Evolutionary conservation across 2,329 filamentous ascomycete species (phyloP).

Genomic region (Emergomyces orientalis): DNA sequence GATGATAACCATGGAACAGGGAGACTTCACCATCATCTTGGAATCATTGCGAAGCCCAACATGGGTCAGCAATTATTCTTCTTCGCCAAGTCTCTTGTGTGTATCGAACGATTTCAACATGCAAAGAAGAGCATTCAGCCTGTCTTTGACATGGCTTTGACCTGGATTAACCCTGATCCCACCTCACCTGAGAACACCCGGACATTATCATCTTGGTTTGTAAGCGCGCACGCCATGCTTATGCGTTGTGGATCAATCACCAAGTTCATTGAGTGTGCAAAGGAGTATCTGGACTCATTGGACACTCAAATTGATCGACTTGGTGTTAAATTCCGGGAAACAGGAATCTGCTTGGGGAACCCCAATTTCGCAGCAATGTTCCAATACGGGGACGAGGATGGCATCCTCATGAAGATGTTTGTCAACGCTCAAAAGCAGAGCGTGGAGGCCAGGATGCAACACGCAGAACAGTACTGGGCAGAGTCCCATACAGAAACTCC

Average conservation of each 20-base stretch:
- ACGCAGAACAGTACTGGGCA: constrained; percentile 21
- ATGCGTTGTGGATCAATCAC: constrained; percentile 32
- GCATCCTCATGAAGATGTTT: constrained; percentile 27
- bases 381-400: constrained; percentile 41
- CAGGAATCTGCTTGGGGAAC: constrained; percentile 47
- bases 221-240: constrained; percentile 45
- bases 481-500: constrained; percentile 2
- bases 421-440: constrained; percentile 14
- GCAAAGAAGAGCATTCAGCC: constrained; percentile 49
- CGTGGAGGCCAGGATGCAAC: constrained; percentile 13
- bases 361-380: constrained; percentile 48
- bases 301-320: constrained; percentile 41
- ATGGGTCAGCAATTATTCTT: constrained; percentile 50
- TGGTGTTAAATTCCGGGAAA: constrained; percentile 42
- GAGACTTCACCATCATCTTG: constrained; percentile 78
- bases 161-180: constrained; percentile 15
- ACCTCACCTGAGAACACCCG: constrained; percentile 17
- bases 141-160: constrained; percentile 44
- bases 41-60: constrained; percentile 53
- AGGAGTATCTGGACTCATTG: constrained; percentile 38
- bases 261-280: constrained; percentile 31
- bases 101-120: constrained; percentile 46
- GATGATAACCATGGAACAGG: constrained; percentile 68
- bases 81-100: constrained; percentile 50
- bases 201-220: constrained; percentile 41